Conservation (phyloP, 1,139 yeast species). For the Magnusiomyces tetraspermus region DNA sequence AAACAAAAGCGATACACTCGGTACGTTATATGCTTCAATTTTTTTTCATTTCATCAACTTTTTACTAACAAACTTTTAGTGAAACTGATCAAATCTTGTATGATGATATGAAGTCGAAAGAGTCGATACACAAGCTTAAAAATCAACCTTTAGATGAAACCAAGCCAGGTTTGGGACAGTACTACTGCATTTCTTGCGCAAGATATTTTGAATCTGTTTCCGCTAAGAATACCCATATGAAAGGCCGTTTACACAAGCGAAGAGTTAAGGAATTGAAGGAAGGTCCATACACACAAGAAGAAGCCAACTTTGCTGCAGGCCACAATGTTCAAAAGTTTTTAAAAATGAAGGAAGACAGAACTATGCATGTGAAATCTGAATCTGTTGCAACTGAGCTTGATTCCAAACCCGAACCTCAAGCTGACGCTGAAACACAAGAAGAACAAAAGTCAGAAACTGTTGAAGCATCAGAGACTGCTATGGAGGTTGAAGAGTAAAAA, state of each 20-base stretch:
- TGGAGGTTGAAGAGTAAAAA: conserved; percentile 7
- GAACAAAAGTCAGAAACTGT: conserved; percentile 36
- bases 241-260: conserved; percentile 76
- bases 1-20: conserved; percentile 6
- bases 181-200: conserved; percentile 90
- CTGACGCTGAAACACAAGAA: conserved; percentile 14
- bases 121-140: conserved; percentile 52
- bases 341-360: conserved; percentile 28
- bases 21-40: background rate
- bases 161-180: conserved; percentile 90
- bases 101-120: conserved; percentile 58
- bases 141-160: conserved; percentile 84
- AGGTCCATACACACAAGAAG: conserved; percentile 78
- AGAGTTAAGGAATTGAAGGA: conserved; percentile 64
- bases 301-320: conserved; percentile 88
- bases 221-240: conserved; percentile 63
- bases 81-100: conserved; percentile 72
- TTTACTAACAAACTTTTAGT: conserved; percentile 29
- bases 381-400: conserved; percentile 4
- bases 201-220: conserved; percentile 75
- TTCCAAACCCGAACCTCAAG: conserved; percentile 5
- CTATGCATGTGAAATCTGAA: conserved; percentile 11
- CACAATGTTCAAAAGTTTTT: conserved; percentile 58
- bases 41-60: background rate
- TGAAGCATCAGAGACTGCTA: too few relatives aligned